A percentile compares a stretch with the other conserved stretches of the same genome.
Evolutionary conservation across 1,139 yeast genomes (phyloP).

Genomic region (Sugiyamaella sp.): DNA sequence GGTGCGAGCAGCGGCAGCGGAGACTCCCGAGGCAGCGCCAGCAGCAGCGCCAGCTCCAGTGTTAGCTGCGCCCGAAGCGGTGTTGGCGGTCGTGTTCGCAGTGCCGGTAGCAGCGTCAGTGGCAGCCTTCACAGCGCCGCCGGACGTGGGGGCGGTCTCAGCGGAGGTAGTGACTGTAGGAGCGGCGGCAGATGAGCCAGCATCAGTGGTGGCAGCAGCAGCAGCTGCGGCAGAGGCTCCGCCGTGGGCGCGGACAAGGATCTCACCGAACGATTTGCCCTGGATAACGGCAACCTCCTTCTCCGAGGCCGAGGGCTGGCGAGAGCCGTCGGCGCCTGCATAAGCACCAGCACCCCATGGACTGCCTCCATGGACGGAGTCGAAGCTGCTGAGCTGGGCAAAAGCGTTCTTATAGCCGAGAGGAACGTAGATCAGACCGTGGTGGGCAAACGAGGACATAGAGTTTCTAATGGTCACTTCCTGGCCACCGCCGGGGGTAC

Average conservation of each 20-base stretch:
- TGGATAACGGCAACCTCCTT: constrained; percentile 60
- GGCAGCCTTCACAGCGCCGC: constrained; percentile 16
- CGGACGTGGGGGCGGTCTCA: constrained; percentile 12
- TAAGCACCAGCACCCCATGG: constrained; percentile 74
- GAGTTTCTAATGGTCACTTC: constrained; percentile 56
- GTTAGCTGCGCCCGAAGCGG: too few relatives aligned
- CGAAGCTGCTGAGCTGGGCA: constrained; percentile 55
- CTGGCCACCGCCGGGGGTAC: constrained; percentile 67
- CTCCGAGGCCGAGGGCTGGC: constrained; percentile 63
- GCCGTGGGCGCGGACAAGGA: constrained; percentile 28
- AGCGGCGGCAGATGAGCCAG: constrained; percentile 19
- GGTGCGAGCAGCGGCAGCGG: constrained; percentile 15
- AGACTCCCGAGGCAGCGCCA: constrained; percentile 10
- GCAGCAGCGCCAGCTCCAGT: constrained; percentile 16
- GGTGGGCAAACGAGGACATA: constrained; percentile 58
- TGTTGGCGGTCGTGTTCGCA: constrained; percentile 10
- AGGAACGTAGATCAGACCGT: constrained; percentile 64
- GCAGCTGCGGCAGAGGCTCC: constrained; percentile 21
- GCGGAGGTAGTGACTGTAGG: constrained; percentile 16
- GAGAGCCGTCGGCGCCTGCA: constrained; percentile 69
- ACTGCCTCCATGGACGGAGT: constrained; percentile 70
- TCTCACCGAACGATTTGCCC: constrained; percentile 62
- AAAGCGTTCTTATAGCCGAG: constrained; percentile 58
- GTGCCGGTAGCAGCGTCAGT: constrained; percentile 10
- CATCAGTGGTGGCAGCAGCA: constrained; percentile 12